Evolutionary conservation across 306 rosid genomes (phyloP), one percentile per base, ranked within the genome.

Genomic region (Abrus pulchellus): DNA sequence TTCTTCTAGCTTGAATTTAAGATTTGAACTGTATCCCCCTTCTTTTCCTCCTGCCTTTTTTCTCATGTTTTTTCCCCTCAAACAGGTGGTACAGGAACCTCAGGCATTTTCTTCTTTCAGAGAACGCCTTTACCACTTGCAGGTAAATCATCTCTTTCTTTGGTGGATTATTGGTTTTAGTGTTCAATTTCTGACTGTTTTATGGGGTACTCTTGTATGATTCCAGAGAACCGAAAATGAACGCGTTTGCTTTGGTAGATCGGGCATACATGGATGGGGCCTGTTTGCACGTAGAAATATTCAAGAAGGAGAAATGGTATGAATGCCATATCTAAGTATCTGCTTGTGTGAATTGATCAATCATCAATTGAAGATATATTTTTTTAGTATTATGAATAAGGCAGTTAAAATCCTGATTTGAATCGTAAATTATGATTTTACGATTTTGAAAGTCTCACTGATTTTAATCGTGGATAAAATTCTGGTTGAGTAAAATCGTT

Each of bases 191-290:
- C 84, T 83, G 61, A 91, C 86, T 64, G 28, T 29, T 78, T 30
- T 75, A 50, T 81, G 55, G 85, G 85, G 52, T 77, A 33, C 57
- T 29, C 32, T 20, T 73, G 32, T 54, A 29, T 84, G 83, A 79
- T 55, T 85, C 70, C 92, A 96, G 99, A 92, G 91, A 87, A 96
- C 98, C 7, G 99, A 96, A 86, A 85, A 87, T 4, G 94, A 88
- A 59, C 88, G 99, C 28, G 98, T 92, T 88, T 96, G 98, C 92
- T 93, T 90, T 63, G 99, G 98, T 87, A 92, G 97, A 90, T 96
- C 99, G 1, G 99, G 99, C 72, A 96, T 96, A 80, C 99, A 96
- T 82, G 99, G 98, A 75, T 96, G 99, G 99, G 99, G 99, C 80
- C 97, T 96, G 75, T 96, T 96, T 82, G 97, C 99, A 4, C 93